These are phyloP conservation scores for Fusarium sp. DNA, from an alignment of 2,329 filamentous ascomycete species.

Conservation along the genomic window DNA sequence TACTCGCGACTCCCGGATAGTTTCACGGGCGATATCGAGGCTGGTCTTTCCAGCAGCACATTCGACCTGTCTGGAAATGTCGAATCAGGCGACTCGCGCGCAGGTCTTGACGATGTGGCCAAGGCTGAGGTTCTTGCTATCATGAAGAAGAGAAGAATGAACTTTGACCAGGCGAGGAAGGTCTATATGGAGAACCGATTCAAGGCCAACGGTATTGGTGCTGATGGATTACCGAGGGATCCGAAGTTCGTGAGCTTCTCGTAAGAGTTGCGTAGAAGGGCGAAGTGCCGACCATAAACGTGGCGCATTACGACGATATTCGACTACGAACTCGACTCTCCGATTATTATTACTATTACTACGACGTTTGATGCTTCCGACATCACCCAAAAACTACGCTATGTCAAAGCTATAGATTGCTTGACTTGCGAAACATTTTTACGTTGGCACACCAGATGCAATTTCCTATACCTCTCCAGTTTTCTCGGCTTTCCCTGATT, in stretches of 20 bases:
- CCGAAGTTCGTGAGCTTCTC: constrained; percentile 95
- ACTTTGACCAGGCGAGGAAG: constrained; percentile 91
- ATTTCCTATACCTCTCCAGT: constrained; percentile 16
- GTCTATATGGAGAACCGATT: constrained; percentile 89
- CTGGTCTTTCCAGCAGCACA: constrained; percentile 82
- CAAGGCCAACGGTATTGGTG: constrained; percentile 86
- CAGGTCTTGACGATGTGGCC: constrained; percentile 81
- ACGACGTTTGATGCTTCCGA: not conserved
- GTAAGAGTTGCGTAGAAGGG: constrained; percentile 28
- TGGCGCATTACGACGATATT: constrained; percentile 10
- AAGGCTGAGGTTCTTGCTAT: constrained; percentile 88
- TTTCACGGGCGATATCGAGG: constrained; percentile 88
- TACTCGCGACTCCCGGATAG: constrained; percentile 82
- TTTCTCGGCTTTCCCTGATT: constrained; percentile 6
- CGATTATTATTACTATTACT: not conserved
- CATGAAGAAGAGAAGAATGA: constrained; percentile 86
- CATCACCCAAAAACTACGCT: not conserved
- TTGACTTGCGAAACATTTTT: constrained; percentile 2
- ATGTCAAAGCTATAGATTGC: constrained; percentile 7
- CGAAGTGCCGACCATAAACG: not conserved
- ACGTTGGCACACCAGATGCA: constrained; percentile 41
- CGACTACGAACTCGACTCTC: not conserved
- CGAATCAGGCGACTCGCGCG: constrained; percentile 79
- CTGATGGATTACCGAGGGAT: constrained; percentile 88
- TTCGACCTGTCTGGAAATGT: constrained; percentile 89